These are phyloP conservation scores for Juglanconis oblonga DNA, from an alignment of 2,329 filamentous ascomycete genomes.

Conservation along the genomic window DNA sequence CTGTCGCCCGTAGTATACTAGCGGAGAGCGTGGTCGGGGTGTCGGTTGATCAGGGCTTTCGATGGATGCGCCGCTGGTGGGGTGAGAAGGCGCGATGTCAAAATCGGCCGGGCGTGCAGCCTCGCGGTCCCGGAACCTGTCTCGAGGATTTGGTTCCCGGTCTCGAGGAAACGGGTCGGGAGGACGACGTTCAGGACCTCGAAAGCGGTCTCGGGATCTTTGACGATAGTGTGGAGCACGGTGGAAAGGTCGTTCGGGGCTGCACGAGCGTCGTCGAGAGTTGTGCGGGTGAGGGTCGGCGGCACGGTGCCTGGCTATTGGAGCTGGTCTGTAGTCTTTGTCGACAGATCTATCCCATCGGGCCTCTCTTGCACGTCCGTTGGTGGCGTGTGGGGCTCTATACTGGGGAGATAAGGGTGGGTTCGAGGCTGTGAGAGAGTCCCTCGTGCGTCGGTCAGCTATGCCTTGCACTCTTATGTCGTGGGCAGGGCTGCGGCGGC, in stretches of 20 bases:
- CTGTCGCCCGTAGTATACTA: constrained; percentile 24
- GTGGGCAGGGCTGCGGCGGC: constrained; percentile 29
- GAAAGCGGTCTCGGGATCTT: constrained; percentile 36
- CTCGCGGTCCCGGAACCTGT: constrained; percentile 36
- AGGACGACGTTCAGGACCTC: constrained; percentile 29
- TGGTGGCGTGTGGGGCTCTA: constrained; percentile 26
- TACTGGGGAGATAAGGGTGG: constrained; percentile 27
- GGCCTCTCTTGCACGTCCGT: constrained; percentile 10
- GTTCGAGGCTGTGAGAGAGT: constrained; percentile 21
- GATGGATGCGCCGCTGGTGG: constrained; percentile 4
- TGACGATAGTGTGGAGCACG: constrained; percentile 34
- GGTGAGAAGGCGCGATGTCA: constrained; percentile 20
- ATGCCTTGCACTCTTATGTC: constrained; percentile 34
- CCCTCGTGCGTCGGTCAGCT: constrained; percentile 32
- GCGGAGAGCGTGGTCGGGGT: constrained; percentile 23
- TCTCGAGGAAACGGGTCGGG: constrained; percentile 25
- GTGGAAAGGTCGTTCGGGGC: constrained; percentile 26
- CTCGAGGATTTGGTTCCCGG: constrained; percentile 28
- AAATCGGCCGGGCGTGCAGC: constrained; percentile 28
- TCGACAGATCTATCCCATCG: constrained; percentile 18
- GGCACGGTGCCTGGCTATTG: constrained; percentile 18
- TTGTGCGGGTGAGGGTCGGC: constrained; percentile 23
- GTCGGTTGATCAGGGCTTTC: constrained; percentile 16
- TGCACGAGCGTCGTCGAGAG: constrained; percentile 29
- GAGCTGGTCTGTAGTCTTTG: constrained; percentile 22